Evolutionary conservation across 2,329 filamentous ascomycete species (phyloP), one percentile per base, ranked within the genome.

Genomic region (Alternaria gaisen): DNA sequence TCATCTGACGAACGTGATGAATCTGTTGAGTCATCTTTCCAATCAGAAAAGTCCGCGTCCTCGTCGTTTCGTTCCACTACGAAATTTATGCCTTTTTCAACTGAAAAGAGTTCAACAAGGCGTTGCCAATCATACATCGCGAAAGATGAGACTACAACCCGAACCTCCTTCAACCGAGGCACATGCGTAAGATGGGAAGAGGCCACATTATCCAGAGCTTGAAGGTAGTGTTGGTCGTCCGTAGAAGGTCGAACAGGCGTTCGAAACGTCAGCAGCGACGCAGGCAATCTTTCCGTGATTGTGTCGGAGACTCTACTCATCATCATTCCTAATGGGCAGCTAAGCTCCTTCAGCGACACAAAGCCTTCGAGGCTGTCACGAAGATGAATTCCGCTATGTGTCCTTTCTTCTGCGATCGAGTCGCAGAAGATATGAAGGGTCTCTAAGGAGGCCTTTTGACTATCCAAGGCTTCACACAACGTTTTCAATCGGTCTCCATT

Each of bases 1-100:
- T 69, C 67, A 46, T 65, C 54, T 3, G 65, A 67, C 5, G 63
- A 64, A 10, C 54, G 47, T 10, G 64, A 62, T 4, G 66, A 65
- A 11, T 58, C 55, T 4, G 56, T 48, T n/a, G 62, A 58, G 10
- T 50, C 44, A 18, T 32, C 58, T 11, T 30, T 24, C 58, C 62
- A 67, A n/a, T 34, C 55, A 5, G 6, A 14, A n/a, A 47, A 60
- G 4, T 42, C 56, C 9, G 51, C 47, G 16, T 56, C 40, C 3
- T 26, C 61, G 20, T 43, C 43, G 5, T 48, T 43, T 12, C 50
- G 38, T 16, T 64, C 61, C n/a, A 64, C 41, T 5, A 46, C 34
- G 4, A 71, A 57, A 3, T 40, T 55, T n/a, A 71, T 38, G 8
- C 51, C 58, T 8, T 51, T 50, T 11, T 34, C 34, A 8, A 24